Base-by-base conservation (phyloP, 2,329 filamentous ascomycete genomes). In the Colletotrichum gigasporum region DNA sequence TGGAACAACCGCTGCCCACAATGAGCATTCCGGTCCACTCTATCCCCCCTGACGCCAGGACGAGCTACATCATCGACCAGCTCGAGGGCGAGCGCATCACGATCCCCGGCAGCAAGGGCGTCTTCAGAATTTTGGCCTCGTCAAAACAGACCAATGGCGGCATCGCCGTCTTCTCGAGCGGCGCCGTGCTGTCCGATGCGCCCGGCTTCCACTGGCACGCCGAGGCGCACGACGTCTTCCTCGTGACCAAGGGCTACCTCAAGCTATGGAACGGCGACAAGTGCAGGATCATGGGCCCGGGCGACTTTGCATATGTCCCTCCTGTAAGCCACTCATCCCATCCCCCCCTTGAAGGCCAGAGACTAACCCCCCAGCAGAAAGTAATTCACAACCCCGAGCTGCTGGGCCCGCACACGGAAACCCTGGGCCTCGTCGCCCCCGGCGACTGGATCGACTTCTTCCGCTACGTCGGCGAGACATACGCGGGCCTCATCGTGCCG, bases 391-490 rank as follows among this genome's bases (percentile, higher is more conserved):
- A 86, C 67, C 85, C 85, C 4, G 81, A 87, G 58, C 75, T 85
- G 24, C 74, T 85, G 1, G 84, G 84, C 1, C 78, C 83, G 0
- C 83, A 87, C 65, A 84, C 84, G 2, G 86, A 88, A 66, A 80
- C 80, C 18, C 73, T 84, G 2, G 84, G 85, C 12, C 72, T 88
- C 3, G 82, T 88, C 26, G 83, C 83, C 0, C 85, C 85, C 0
- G 85, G 84, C 5, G 85, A 85, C 69, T 88, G 85, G 86, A 76
- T 86, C 26, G 85, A 88, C 68, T 88, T 88, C 75, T 88, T 88
- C 75, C 80, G 85, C 51, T 83, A 85, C 69, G 80, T 88, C 7
- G 80, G 80, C 26, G 85, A 88, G 71, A 76, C 82, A 0, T 87
- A 83, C 59, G 66, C 74, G 3, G 84, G 85, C 1, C 68, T 82